A percentile compares a stretch with the other conserved stretches of the same genome.
Conservation (phyloP, 140 eudicot species). For the Stevia rebaudiana region DNA sequence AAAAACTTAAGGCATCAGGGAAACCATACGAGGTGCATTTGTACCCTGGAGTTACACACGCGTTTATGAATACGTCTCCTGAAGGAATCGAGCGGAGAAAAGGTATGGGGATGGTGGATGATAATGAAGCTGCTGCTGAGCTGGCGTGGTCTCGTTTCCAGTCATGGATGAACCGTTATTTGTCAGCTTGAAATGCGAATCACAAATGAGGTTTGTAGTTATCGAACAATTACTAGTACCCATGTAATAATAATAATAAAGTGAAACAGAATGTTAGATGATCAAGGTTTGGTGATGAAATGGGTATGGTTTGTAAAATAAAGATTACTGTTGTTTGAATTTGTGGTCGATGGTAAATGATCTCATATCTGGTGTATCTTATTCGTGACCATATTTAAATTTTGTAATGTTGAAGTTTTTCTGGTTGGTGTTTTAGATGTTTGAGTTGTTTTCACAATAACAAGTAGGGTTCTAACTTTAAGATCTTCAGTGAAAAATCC, state of each 20-base stretch:
- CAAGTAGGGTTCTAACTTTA: neutral
- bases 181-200: conserved; percentile 32
- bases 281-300: neutral
- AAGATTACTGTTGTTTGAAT: neutral
- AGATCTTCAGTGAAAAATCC: neutral
- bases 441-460: neutral
- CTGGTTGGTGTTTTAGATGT: neutral
- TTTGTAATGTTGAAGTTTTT: neutral
- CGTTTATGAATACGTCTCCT: conserved; percentile 83
- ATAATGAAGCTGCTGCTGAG: conserved; percentile 60
- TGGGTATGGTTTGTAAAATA: conserved; percentile 13
- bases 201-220: neutral
- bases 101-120: conserved; percentile 64
- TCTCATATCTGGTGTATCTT: conserved; percentile 9
- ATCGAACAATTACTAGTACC: neutral
- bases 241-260: conserved; percentile 23
- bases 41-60: conserved; percentile 64
- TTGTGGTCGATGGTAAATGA: conserved; percentile 5
- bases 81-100: conserved; percentile 72
- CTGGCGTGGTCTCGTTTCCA: conserved; percentile 84
- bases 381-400: neutral
- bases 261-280: neutral
- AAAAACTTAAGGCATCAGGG: conserved; percentile 72
- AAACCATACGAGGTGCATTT: conserved; percentile 66
- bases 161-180: conserved; percentile 66